A percentile compares a stretch with the other conserved stretches of the same genome.
Evolutionary conservation across 108 stramenopile species (phyloP).

Genomic region (Nitzschia palea): DNA sequence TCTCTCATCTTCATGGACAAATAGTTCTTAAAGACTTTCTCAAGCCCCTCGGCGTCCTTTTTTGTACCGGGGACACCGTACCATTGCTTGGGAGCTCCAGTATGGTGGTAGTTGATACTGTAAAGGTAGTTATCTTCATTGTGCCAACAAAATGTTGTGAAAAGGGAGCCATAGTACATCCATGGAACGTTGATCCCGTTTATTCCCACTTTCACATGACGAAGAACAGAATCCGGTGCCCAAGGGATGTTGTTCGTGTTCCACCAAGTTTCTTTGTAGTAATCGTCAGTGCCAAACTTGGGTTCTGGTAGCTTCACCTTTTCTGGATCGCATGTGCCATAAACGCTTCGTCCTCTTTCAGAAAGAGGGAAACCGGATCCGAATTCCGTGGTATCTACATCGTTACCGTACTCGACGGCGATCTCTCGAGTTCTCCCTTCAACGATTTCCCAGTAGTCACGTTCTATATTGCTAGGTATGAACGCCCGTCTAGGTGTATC

Average conservation of each 20-base stretch:
- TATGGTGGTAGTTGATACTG: conserved; percentile 97
- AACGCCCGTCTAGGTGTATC: conserved; percentile 25
- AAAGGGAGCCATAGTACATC: conserved; percentile 95
- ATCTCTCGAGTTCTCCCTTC: conserved; percentile 66
- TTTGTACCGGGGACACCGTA: conserved; percentile 92
- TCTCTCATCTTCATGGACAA: conserved; percentile 92
- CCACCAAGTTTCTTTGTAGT: conserved; percentile 92
- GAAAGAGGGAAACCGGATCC: conserved; percentile 92
- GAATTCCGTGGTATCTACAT: conserved; percentile 86
- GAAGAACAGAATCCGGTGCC: conserved; percentile 83
- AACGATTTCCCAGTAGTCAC: conserved; percentile 96
- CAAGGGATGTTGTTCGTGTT: conserved; percentile 98
- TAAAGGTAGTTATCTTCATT: conserved; percentile 99
- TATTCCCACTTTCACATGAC: conserved; percentile 88
- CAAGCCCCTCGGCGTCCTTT: conserved; percentile 77
- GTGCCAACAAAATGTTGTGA: conserved; percentile 99
- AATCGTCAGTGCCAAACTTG: conserved; percentile 81
- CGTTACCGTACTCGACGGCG: conserved; percentile 95
- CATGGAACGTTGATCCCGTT: conserved; percentile 98
- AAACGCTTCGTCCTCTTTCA: conserved; percentile 65
- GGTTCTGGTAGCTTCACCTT: conserved; percentile 66
- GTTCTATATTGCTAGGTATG: conserved; percentile 75
- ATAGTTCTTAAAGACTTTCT: conserved; percentile 85
- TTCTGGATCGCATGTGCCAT: conserved; percentile 43
- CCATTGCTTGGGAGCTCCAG: conserved; percentile 97